Percentiles rank a stretch among this genome's conserved stretches.
phyloP scores from a whole-genome alignment of 2,329 filamentous ascomycete species.

The Cercospora janseana region DNA sequence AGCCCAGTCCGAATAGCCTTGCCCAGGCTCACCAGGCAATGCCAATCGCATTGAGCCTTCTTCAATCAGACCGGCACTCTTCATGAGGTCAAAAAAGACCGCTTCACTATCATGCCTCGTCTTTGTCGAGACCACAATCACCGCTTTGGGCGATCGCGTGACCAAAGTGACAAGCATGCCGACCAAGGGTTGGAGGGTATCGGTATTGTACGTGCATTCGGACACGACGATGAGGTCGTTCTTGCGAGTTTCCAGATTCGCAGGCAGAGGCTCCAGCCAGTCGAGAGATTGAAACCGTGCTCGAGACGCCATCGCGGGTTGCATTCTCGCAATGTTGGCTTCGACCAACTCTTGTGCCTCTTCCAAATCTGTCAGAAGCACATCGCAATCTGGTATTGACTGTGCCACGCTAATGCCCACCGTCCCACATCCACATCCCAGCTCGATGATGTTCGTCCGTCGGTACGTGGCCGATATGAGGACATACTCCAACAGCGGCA shows the following conservation, averaged over 20 bases:
- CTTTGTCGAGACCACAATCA: conserved; percentile 64
- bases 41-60: conserved; percentile 33
- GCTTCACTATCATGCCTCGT: conserved; percentile 64
- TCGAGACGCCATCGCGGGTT: conserved; percentile 44
- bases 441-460: conserved; percentile 57
- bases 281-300: conserved; percentile 56
- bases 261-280: conserved; percentile 58
- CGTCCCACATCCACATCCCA: conserved; percentile 67
- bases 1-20: conserved; percentile 39
- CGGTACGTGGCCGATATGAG: conserved; percentile 42
- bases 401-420: conserved; percentile 64
- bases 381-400: conserved; percentile 50
- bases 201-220: conserved; percentile 72
- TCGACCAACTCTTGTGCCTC: conserved; percentile 62
- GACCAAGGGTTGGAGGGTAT: conserved; percentile 64
- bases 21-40: conserved; percentile 36
- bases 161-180: conserved; percentile 54
- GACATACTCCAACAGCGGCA: conserved; percentile 41
- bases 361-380: conserved; percentile 64
- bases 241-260: conserved; percentile 37
- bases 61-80: conserved; percentile 34
- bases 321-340: conserved; percentile 53
- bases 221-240: conserved; percentile 64
- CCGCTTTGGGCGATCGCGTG: conserved; percentile 48
- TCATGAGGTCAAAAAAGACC: conserved; percentile 63